phyloP scores from a whole-genome alignment of 2,329 filamentous ascomycete species.

The Aspergillus hiratsukae region DNA sequence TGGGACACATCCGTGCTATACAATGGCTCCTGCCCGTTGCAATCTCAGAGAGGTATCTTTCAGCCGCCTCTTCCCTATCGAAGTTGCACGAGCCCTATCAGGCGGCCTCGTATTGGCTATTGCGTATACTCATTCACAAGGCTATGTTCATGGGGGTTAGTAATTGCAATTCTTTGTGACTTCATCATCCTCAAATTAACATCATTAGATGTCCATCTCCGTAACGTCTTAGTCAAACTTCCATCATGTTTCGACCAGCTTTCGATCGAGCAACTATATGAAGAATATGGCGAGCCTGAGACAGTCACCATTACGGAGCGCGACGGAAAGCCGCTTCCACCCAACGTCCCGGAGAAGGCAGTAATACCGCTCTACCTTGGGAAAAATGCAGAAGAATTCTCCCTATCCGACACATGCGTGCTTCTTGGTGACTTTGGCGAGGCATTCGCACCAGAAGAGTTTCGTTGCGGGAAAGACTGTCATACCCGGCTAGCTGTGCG shows the following conservation, averaged over 20 bases:
- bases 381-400: conserved; percentile 25
- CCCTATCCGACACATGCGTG: conserved; percentile 22
- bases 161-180: background rate
- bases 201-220: background rate
- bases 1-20: conserved; percentile 24
- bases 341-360: conserved; percentile 24
- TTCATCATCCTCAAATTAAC: background rate
- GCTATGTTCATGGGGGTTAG: conserved; percentile 23
- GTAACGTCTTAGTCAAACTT: background rate
- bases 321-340: conserved; percentile 20
- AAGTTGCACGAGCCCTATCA: conserved; percentile 24
- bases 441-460: conserved; percentile 15
- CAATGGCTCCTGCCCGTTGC: conserved; percentile 17
- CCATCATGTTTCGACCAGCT: background rate
- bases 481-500: conserved; percentile 12
- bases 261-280: conserved; percentile 28
- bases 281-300: conserved; percentile 27
- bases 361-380: conserved; percentile 25
- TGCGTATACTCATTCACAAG: conserved; percentile 18
- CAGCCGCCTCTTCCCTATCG: conserved; percentile 17
- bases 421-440: conserved; percentile 31
- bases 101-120: conserved; percentile 19
- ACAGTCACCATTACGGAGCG: conserved; percentile 20
- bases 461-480: conserved; percentile 19
- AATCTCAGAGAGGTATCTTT: conserved; percentile 24